phyloP scores from a whole-genome alignment of 2,329 filamentous ascomycete species.

The Pleurostoma richardsiae region DNA sequence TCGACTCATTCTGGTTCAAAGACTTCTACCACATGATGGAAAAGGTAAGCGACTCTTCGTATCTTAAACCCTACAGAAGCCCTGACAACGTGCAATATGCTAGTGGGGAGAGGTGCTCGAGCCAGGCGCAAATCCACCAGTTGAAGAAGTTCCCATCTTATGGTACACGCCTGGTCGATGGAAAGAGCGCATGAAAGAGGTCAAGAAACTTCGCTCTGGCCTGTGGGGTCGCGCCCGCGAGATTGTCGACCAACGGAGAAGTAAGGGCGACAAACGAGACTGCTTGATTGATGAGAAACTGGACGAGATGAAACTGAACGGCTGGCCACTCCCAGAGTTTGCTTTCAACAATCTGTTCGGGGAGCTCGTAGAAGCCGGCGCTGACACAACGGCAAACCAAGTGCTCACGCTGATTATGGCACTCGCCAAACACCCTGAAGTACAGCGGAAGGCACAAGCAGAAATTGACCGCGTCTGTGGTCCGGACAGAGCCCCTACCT shows the following conservation, averaged over 20 bases:
- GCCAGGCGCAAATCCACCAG: conserved; percentile 35
- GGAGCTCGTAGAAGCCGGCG: conserved; percentile 18
- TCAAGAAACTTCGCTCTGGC: conserved; percentile 1
- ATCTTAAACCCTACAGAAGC: neutral
- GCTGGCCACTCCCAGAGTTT: conserved; percentile 15
- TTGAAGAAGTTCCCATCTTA: conserved; percentile 34
- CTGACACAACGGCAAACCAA: conserved; percentile 18
- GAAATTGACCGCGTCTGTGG: conserved; percentile 27
- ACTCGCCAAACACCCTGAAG: conserved; percentile 21
- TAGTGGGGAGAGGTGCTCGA: conserved; percentile 31
- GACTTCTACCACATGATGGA: conserved; percentile 31
- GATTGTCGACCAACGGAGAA: conserved; percentile 20
- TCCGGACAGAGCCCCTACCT: no score
- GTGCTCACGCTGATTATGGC: conserved; percentile 18
- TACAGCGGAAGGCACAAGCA: conserved; percentile 26
- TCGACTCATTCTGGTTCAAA: conserved; percentile 15
- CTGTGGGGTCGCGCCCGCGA: conserved; percentile 4
- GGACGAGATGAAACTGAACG: conserved; percentile 20
- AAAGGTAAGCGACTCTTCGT: neutral
- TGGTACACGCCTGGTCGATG: conserved; percentile 24
- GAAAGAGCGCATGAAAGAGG: neutral
- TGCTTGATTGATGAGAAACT: conserved; percentile 31
- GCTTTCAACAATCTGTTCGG: conserved; percentile 20
- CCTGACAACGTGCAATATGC: neutral
- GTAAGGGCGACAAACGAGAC: conserved; percentile 11